A percentile compares a stretch with the other conserved stretches of the same genome.
Evolutionary conservation across 257 asterid genomes (phyloP).

Genomic region (Nicotiana benthamiana): DNA sequence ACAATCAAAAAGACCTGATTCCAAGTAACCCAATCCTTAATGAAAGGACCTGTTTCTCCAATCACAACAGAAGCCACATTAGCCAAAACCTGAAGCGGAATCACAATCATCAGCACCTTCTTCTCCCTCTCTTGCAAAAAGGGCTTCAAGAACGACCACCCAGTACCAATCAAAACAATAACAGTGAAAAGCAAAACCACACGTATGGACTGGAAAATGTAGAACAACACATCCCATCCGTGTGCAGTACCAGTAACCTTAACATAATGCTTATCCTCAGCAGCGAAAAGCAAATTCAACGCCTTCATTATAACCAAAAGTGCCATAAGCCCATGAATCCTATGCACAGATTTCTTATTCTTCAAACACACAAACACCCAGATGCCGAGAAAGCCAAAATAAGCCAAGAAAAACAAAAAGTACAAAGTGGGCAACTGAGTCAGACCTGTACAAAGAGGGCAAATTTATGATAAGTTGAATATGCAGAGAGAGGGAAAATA

Average conservation of each 20-base stretch:
- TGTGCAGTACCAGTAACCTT: constrained; percentile 95
- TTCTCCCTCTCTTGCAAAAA: constrained; percentile 90
- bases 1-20: constrained; percentile 84
- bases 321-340: constrained; percentile 81
- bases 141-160: constrained; percentile 91
- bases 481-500: background rate
- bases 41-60: constrained; percentile 97
- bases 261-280: constrained; percentile 93
- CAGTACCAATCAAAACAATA: constrained; percentile 78
- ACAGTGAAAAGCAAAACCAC: constrained; percentile 81
- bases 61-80: constrained; percentile 83
- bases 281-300: constrained; percentile 73
- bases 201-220: constrained; percentile 83
- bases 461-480: background rate
- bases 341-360: constrained; percentile 63
- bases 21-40: constrained; percentile 93
- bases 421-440: constrained; percentile 76
- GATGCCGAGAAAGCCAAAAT: constrained; percentile 49
- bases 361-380: constrained; percentile 52
- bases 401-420: constrained; percentile 49
- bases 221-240: constrained; percentile 96
- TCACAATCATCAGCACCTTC: constrained; percentile 95
- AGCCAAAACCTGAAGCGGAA: constrained; percentile 90
- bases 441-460: constrained; percentile 36
- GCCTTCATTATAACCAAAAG: constrained; percentile 72